Evolutionary conservation across 2,329 filamentous ascomycete genomes (phyloP).

Genomic region (Alternaria brassicicola): DNA sequence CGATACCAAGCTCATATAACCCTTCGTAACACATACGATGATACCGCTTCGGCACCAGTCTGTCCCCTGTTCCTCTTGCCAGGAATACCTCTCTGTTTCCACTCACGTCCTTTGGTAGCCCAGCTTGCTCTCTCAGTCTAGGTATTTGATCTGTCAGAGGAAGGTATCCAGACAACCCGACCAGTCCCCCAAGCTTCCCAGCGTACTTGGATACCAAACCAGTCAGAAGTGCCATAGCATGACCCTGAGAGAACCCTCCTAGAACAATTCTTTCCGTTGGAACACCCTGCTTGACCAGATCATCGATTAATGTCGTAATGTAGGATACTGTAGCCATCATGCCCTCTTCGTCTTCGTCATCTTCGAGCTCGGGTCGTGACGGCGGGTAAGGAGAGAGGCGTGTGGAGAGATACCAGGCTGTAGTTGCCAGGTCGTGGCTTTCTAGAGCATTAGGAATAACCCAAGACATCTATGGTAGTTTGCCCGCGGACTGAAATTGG

Average conservation of each 20-base stretch:
- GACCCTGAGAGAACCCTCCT: constrained; percentile 58
- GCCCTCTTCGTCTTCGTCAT: constrained; percentile 56
- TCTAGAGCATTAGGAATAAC: constrained; percentile 58
- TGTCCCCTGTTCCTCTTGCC: constrained; percentile 55
- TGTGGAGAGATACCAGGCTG: constrained; percentile 56
- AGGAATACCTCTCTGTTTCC: constrained; percentile 54
- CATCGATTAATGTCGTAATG: constrained; percentile 52
- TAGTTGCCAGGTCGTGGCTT: constrained; percentile 54
- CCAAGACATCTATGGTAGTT: constrained; percentile 58
- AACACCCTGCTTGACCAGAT: constrained; percentile 50
- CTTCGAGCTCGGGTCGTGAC: constrained; percentile 52
- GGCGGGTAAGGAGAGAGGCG: constrained; percentile 49
- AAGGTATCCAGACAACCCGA: constrained; percentile 57
- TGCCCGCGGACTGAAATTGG: constrained; percentile 57
- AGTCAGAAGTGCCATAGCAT: constrained; percentile 53
- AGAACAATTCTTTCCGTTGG: constrained; percentile 53
- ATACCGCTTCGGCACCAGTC: constrained; percentile 54
- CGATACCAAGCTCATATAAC: constrained; percentile 49
- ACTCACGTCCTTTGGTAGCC: constrained; percentile 41
- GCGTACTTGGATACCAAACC: constrained; percentile 51
- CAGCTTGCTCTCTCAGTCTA: constrained; percentile 47
- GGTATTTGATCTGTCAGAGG: constrained; percentile 51
- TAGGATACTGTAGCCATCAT: constrained; percentile 51
- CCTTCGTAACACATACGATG: constrained; percentile 52
- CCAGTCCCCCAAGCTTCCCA: constrained; percentile 51